Conservation (phyloP, 2,329 filamentous ascomycete species). For the Ascochyta fabae region DNA sequence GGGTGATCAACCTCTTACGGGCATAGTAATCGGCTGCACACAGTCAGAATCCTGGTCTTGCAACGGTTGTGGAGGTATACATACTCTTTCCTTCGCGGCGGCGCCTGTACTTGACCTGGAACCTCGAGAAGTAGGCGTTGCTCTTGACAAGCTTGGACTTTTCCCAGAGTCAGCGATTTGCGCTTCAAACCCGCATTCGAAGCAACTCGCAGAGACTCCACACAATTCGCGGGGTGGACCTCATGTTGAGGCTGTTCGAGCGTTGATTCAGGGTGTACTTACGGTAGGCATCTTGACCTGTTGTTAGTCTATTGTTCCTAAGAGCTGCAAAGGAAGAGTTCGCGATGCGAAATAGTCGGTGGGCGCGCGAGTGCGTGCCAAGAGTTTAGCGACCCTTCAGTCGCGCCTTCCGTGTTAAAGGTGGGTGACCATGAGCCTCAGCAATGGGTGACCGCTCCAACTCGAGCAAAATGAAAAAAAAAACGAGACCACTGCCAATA, state of each 20-base stretch:
- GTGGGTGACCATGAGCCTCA: slow-evolving; percentile 34
- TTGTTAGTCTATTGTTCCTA: slow-evolving; percentile 35
- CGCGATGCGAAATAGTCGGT: slow-evolving; percentile 24
- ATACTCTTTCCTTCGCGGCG: slow-evolving; percentile 97
- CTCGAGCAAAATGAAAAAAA: no score
- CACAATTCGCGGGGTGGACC: slow-evolving; percentile 39
- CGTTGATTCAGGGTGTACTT: slow-evolving; percentile 46
- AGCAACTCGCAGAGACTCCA: slow-evolving; percentile 80
- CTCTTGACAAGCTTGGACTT: slow-evolving; percentile 97
- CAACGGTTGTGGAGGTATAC: slow-evolving; percentile 49
- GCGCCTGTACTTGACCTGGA: slow-evolving; percentile 99
- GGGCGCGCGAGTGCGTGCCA: slow-evolving; percentile 23
- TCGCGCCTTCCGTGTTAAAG: slow-evolving; percentile 12
- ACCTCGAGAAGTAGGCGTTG: slow-evolving; percentile 99
- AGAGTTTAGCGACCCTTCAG: slow-evolving; percentile 23
- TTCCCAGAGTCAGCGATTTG: slow-evolving; percentile 97
- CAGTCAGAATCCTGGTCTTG: slow-evolving; percentile 62
- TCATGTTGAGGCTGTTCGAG: slow-evolving; percentile 24
- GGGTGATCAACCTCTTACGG: slow-evolving; percentile 98
- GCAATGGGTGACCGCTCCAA: slow-evolving; percentile 8
- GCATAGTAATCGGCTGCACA: slow-evolving; percentile 93
- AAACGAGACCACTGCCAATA: neutral
- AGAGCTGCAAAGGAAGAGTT: slow-evolving; percentile 30
- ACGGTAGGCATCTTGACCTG: slow-evolving; percentile 56
- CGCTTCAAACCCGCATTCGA: slow-evolving; percentile 89